Conservation (phyloP, 257 asterid genomes). For the Jaltomata sinuosa region DNA sequence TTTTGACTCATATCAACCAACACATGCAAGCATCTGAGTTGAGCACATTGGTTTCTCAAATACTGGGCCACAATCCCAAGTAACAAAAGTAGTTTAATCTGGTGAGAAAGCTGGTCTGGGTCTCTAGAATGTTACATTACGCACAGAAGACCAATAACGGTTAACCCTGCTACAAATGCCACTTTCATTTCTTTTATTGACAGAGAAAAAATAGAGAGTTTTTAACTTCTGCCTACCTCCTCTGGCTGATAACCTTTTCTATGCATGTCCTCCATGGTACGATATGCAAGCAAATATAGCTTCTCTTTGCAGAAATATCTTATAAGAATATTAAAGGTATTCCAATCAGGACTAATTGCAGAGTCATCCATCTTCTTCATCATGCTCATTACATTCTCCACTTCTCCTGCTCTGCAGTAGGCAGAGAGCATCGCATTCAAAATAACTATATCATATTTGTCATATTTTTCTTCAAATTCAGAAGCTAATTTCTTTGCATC, state of each 20-base stretch:
- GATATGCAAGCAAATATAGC: conserved; percentile 72
- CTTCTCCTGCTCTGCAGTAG: conserved; percentile 85
- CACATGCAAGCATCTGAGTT: neutral
- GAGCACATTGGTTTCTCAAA: neutral
- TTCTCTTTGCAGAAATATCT: conserved; percentile 83
- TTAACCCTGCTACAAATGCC: neutral
- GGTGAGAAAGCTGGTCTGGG: neutral
- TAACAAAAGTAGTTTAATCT: neutral
- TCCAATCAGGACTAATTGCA: conserved; percentile 77
- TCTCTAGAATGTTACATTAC: neutral
- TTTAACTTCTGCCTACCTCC: conserved; percentile 44
- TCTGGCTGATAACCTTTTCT: conserved; percentile 74
- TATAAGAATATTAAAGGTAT: conserved; percentile 69
- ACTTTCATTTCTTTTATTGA: neutral
- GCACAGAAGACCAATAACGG: neutral
- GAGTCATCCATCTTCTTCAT: conserved; percentile 94
- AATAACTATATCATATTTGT: conserved; percentile 83
- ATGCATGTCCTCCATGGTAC: conserved; percentile 90
- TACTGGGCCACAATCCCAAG: neutral
- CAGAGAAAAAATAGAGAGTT: neutral
- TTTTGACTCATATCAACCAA: neutral
- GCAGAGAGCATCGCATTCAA: conserved; percentile 87
- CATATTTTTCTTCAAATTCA: conserved; percentile 69
- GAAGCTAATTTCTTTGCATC: conserved; percentile 82
- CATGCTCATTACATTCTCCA: conserved; percentile 91